These are phyloP conservation scores for Echites panduratus DNA, from an alignment of 257 asterid genomes.

Conservation along the genomic window DNA sequence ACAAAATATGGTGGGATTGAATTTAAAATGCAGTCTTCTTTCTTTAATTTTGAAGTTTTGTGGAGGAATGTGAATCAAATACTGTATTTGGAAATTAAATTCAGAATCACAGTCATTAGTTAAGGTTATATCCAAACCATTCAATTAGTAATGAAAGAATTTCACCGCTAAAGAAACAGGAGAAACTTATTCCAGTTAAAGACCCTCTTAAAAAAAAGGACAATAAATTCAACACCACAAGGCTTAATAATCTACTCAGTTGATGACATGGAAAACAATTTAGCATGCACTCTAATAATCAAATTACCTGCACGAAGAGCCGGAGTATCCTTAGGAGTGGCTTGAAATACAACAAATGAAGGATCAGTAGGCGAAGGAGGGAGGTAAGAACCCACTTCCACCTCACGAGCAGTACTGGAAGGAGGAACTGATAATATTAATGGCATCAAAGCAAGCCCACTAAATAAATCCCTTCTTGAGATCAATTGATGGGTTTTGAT, in stretches of 20 bases:
- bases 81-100: not conserved
- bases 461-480: constrained; percentile 58
- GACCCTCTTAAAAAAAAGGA: no score
- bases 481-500: constrained; percentile 18
- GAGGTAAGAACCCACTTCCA: constrained; percentile 80
- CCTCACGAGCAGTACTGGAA: constrained; percentile 53
- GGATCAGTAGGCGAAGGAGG: constrained; percentile 69
- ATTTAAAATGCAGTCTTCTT: not conserved
- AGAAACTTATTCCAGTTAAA: not conserved
- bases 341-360: constrained; percentile 79
- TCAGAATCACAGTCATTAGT: not conserved
- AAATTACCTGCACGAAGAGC: constrained; percentile 95
- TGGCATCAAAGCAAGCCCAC: constrained; percentile 48
- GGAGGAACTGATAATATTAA: constrained; percentile 35
- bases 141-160: not conserved
- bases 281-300: not conserved
- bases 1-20: not conserved
- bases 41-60: not conserved
- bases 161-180: not conserved
- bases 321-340: constrained; percentile 85
- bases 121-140: not conserved
- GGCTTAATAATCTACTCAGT: no score
- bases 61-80: not conserved
- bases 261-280: not conserved
- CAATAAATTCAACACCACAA: no score